These are phyloP conservation scores for Wickerhamiella lipophila DNA, from an alignment of 805 yeast genomes.

Conservation along the genomic window DNA sequence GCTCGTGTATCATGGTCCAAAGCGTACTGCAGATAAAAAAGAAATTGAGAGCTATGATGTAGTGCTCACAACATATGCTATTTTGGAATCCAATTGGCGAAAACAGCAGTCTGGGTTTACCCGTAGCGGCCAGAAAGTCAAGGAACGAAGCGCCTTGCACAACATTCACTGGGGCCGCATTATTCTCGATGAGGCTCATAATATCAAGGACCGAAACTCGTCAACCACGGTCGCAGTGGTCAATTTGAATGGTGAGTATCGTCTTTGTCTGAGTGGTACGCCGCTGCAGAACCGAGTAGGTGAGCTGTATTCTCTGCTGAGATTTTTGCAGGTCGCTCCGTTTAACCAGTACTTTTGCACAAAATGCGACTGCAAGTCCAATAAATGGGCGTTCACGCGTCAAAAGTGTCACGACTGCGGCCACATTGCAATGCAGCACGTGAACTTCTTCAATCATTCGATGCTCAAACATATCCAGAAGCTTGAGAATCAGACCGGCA, in stretches of 20 bases:
- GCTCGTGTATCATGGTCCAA: slow-evolving; percentile 75
- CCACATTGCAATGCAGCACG: slow-evolving; percentile 88
- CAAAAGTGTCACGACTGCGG: slow-evolving; percentile 78
- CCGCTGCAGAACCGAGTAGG: slow-evolving; percentile 95
- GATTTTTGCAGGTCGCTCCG: slow-evolving; percentile 75
- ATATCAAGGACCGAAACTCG: slow-evolving; percentile 86
- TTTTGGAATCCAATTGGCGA: slow-evolving; percentile 73
- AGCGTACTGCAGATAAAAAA: slow-evolving; percentile 44
- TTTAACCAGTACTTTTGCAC: slow-evolving; percentile 85
- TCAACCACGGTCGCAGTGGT: slow-evolving; percentile 92
- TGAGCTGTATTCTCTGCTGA: slow-evolving; percentile 81
- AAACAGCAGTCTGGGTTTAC: slow-evolving; percentile 75
- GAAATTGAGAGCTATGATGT: slow-evolving; percentile 60
- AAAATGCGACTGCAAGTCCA: slow-evolving; percentile 74
- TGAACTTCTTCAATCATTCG: slow-evolving; percentile 90
- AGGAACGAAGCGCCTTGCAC: slow-evolving; percentile 68
- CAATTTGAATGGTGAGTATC: slow-evolving; percentile 50
- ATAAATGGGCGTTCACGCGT: slow-evolving; percentile 78
- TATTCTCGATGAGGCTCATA: slow-evolving; percentile 91
- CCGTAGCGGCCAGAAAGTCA: slow-evolving; percentile 54
- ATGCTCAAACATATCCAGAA: slow-evolving; percentile 89
- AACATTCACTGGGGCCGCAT: slow-evolving; percentile 67
- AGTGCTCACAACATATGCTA: slow-evolving; percentile 83
- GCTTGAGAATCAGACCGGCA: slow-evolving; percentile 64
- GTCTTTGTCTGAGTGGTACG: slow-evolving; percentile 93